Base-by-base conservation (phyloP, 768 basidiomycete genomes). In the Crepidotus variabilis region DNA sequence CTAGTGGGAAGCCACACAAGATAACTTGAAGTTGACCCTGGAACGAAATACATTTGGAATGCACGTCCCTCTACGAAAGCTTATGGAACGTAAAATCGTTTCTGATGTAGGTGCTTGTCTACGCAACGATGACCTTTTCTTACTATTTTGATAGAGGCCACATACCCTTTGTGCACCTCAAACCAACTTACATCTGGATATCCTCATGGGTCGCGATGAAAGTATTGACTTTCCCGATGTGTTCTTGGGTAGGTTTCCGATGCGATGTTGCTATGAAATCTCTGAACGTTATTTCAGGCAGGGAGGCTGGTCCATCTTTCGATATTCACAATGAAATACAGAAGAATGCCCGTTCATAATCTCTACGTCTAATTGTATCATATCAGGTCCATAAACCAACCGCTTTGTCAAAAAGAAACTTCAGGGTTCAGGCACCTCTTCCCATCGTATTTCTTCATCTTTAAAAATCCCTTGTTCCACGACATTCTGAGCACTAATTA, bases 11-110 rank as follows among this genome's bases (percentile, higher is more conserved):
- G 86, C 85, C 61, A 94, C 95, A 7, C 94, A 97, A 69, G 89
- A 93, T 69, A 89, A 88, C 69, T 68, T 94, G 50, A 88, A 88
- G 68, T 77, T 98, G 56, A 94, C 84, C 49, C 75, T 96, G 72
- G 83, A 93, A 67, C 85, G 95, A 47, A 86, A 92, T 69, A 68
- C 88, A 32, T 88, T 87, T 65, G 97, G 97, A 34, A 69, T 98
- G 63, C 92, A 93, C 67, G 86, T 90, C 18, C 97, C 97, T 1
- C 83, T 96, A 72, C 83, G 95, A 28, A 77, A 85, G 52, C 78
- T 97, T 60, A 98, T 98, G 97, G 97, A 99, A 71, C 84, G 94
- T 66, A 89, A 88, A 76, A 81, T 94, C 43, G 92, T 95, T 8
- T 73, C 82, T 33, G 70, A 82, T 55, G 95, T 95, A 63, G 61